phyloP scores from a whole-genome alignment of 2,329 filamentous ascomycete genomes.

The Ophiostoma sp. region DNA sequence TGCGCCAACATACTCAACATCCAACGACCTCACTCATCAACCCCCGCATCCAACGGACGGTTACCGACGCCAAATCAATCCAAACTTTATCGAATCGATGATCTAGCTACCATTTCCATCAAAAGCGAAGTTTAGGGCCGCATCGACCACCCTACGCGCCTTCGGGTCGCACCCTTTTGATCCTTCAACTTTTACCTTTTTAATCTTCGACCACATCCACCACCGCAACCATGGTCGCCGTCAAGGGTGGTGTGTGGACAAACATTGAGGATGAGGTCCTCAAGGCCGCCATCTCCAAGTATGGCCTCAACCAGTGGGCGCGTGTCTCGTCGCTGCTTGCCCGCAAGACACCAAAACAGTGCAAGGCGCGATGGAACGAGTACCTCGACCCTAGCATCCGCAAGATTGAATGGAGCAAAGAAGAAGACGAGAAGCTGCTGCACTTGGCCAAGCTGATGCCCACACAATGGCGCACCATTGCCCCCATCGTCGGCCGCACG shows the following conservation, averaged over 20 bases:
- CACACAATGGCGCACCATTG: slow-evolving; percentile 98
- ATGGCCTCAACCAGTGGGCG: slow-evolving; percentile 96
- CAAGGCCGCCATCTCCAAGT: slow-evolving; percentile 92
- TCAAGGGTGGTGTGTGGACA: slow-evolving; percentile 74
- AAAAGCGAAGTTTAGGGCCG: not conserved
- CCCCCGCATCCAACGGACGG: not conserved
- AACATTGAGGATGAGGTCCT: slow-evolving; percentile 93
- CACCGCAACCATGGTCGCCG: slow-evolving; percentile 61
- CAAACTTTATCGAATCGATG: not conserved
- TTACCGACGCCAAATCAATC: not conserved
- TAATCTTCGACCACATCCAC: not conserved
- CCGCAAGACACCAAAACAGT: slow-evolving; percentile 97
- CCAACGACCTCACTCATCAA: not conserved
- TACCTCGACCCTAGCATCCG: slow-evolving; percentile 98
- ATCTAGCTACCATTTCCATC: not conserved
- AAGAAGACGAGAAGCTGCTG: slow-evolving; percentile 96
- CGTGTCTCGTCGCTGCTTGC: slow-evolving; percentile 95
- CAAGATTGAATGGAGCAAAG: slow-evolving; percentile 98
- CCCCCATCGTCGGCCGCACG: slow-evolving; percentile 91
- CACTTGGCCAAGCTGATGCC: slow-evolving; percentile 98
- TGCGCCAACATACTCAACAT: not conserved
- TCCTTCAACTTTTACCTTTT: not conserved
- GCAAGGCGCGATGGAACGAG: slow-evolving; percentile 97
- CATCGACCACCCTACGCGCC: not conserved
- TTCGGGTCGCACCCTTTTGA: not conserved